Percentiles rank a stretch among this genome's conserved stretches.
Conservation (phyloP, 768 basidiomycete species). For the Leccinum barrowsii region DNA sequence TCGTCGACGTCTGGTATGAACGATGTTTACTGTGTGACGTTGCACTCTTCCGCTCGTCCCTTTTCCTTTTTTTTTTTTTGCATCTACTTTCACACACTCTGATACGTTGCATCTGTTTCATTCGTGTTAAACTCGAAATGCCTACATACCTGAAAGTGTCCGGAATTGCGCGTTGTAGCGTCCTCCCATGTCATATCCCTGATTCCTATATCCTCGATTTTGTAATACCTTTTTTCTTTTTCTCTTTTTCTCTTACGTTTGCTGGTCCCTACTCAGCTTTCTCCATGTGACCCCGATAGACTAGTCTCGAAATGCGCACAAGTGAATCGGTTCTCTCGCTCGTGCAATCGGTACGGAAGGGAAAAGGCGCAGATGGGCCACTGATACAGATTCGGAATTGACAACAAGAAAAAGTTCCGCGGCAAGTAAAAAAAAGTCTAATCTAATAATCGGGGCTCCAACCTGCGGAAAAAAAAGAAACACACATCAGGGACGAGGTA, state of each 20-base stretch:
- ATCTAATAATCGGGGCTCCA: constrained; percentile 40
- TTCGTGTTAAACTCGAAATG: constrained; percentile 12
- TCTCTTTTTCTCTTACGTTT: neutral
- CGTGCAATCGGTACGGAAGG: constrained; percentile 8
- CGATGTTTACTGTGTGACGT: constrained; percentile 11
- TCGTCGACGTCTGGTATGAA: constrained; percentile 1
- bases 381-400: neutral
- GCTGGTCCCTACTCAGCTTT: constrained; percentile 11
- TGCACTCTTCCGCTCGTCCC: neutral
- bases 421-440: neutral
- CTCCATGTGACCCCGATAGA: constrained; percentile 23
- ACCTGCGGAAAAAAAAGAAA: constrained; percentile 23
- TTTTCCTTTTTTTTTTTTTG: constrained; percentile 7
- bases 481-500: neutral
- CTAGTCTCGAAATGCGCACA: constrained; percentile 16
- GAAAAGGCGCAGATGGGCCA: neutral
- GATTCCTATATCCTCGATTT: constrained; percentile 25
- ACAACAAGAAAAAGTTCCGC: neutral
- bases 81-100: constrained; percentile 19
- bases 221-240: constrained; percentile 27
- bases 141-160: constrained; percentile 11
- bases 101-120: constrained; percentile 17
- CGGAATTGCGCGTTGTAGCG: constrained; percentile 14
- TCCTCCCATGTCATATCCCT: constrained; percentile 8
- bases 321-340: constrained; percentile 7